Conservation (phyloP, 345 rosid species). For the Punica granatum region DNA sequence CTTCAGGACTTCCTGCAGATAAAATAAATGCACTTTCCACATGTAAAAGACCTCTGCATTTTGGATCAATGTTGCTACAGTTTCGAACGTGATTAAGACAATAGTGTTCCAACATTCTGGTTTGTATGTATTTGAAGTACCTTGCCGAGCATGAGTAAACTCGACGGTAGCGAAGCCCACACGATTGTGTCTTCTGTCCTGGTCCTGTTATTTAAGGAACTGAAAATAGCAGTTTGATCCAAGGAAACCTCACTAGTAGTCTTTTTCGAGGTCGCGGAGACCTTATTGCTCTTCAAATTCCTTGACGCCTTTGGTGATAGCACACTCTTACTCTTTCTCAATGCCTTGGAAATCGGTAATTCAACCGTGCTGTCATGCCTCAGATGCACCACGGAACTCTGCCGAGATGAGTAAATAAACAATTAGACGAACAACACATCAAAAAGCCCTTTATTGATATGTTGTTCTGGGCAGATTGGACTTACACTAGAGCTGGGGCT, state of each 20-base stretch:
- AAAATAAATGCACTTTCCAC: background rate
- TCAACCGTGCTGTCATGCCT: constrained; percentile 25
- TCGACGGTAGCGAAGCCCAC: constrained; percentile 53
- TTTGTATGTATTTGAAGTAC: too few relatives aligned
- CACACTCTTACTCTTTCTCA: constrained; percentile 22
- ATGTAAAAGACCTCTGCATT: too few relatives aligned
- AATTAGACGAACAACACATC: background rate
- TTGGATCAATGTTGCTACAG: too few relatives aligned
- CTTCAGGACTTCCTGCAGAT: constrained; percentile 39
- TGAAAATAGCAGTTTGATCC: constrained; percentile 12
- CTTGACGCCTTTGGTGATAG: constrained; percentile 22
- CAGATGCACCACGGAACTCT: constrained; percentile 26
- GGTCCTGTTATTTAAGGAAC: constrained; percentile 13
- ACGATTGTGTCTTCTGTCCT: constrained; percentile 27
- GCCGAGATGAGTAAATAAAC: background rate
- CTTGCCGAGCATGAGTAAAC: constrained; percentile 51
- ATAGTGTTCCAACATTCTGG: too few relatives aligned
- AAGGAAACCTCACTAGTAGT: constrained; percentile 16
- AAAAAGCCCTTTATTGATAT: background rate
- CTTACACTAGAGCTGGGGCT: constrained; percentile 1
- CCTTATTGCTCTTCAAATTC: constrained; percentile 18
- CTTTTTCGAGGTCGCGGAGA: constrained; percentile 6
- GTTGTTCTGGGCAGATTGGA: background rate
- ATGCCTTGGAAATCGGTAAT: constrained; percentile 17
- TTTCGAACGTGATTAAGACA: too few relatives aligned